Evolutionary conservation across 371 early-diverging fungal species (phyloP), one percentile per base, ranked within the genome.

Genomic region (Umbelopsis sp.): DNA sequence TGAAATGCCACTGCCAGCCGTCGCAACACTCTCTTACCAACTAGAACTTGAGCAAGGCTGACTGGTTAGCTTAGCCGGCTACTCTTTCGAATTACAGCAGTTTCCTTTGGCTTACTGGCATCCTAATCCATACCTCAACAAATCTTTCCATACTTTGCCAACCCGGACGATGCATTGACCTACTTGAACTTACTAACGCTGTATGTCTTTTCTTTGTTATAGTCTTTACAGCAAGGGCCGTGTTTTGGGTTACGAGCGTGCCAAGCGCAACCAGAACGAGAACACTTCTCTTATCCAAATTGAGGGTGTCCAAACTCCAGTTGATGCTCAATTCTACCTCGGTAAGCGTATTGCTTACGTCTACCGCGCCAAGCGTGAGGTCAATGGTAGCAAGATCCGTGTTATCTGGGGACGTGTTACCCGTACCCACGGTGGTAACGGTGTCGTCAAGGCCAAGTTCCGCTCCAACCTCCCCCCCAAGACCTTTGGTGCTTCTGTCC

Each of bases 221-320:
- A 97, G 98, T 89, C 93, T 97, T 79, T 97, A 96, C 93, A 89
- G 92, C 85, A 96, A 96, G 88, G 98, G 93, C 84, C 94, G 96
- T 81, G 89, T 96, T 85, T 90, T 96, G 80, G 97, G 97, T 72
- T 95, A 82, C 94, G 89, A 91, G 85, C 96, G 97, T 81, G 86
- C 93, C 69, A 94, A 94, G 93, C 93, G 91, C 82, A 94, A 86
- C 87, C 92, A 93, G 86, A 87, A 90, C 85, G 92, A 92, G 80
- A 89, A 94, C 87, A 91, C 92, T 78, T 91, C 97, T 67, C 90
- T 98, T 76, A 79, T 97, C 80, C 90, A 93, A 86, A 85, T 98
- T 74, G 98, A 98, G 85, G 93, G 94, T 85, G 97, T 95, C 72
- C 81, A 88, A 81, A 91, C 93, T 76, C 84, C 91, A 83, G 85